Conservation (phyloP, 116 monocot genomes). For the Iris pallida region DNA sequence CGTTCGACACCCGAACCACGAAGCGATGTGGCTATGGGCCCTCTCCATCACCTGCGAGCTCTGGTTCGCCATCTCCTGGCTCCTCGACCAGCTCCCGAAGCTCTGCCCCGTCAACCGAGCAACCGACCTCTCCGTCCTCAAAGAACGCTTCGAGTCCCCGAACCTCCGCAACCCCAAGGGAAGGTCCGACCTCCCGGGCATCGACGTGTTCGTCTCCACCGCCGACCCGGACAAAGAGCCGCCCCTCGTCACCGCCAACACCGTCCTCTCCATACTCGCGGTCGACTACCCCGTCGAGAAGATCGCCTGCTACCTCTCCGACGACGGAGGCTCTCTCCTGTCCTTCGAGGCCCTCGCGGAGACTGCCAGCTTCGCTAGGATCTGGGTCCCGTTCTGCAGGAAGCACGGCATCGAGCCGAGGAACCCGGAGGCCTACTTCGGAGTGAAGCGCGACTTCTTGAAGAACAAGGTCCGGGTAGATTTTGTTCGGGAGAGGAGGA, state of each 20-base stretch:
- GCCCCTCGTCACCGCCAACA: conserved; percentile 91
- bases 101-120: conserved; percentile 79
- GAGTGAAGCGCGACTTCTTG: conserved; percentile 63
- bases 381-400: conserved; percentile 94
- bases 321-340: conserved; percentile 84
- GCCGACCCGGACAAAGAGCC: conserved; percentile 96
- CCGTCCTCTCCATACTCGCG: conserved; percentile 92
- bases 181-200: conserved; percentile 79
- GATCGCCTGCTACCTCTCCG: conserved; percentile 90
- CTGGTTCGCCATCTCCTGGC: conserved; percentile 97
- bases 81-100: conserved; percentile 97
- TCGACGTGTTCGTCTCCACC: conserved; percentile 91
- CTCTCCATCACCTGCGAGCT: conserved; percentile 83
- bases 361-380: conserved; percentile 81
- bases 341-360: conserved; percentile 92
- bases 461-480: conserved; percentile 86
- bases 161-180: conserved; percentile 82
- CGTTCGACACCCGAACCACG: conserved; percentile 72
- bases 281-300: conserved; percentile 95
- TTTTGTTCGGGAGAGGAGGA: conserved; percentile 87
- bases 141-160: conserved; percentile 70
- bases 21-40: conserved; percentile 90
- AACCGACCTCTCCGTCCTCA: conserved; percentile 73
- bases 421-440: conserved; percentile 89
- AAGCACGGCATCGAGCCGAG: conserved; percentile 89